A percentile compares a stretch with the other conserved stretches of the same genome.
phyloP scores from a whole-genome alignment of 1,139 yeast genomes.

The Diutina mesorugosa region DNA sequence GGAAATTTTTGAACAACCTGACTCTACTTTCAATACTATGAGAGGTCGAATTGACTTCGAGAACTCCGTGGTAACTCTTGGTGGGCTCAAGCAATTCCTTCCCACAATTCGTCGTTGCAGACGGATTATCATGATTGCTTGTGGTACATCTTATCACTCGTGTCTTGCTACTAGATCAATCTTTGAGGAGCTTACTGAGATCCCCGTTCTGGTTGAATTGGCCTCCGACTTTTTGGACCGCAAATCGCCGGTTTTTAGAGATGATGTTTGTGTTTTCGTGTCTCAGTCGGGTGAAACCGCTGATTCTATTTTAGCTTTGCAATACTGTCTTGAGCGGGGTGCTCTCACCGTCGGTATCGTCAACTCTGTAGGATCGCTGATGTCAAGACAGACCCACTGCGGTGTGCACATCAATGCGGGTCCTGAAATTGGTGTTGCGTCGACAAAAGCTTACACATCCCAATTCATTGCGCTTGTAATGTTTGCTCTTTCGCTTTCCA shows the following conservation, averaged over 20 bases:
- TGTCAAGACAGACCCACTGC: constrained; percentile 93
- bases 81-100: constrained; percentile 80
- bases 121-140: constrained; percentile 95
- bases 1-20: constrained; percentile 98
- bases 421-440: constrained; percentile 98
- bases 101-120: constrained; percentile 90
- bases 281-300: constrained; percentile 99
- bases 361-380: constrained; percentile 84
- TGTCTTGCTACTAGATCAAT: constrained; percentile 94
- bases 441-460: constrained; percentile 98
- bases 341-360: constrained; percentile 97
- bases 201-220: constrained; percentile 90
- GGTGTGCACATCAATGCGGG: constrained; percentile 99
- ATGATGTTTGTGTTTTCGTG: constrained; percentile 94
- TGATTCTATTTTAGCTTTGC: constrained; percentile 92
- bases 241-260: constrained; percentile 91
- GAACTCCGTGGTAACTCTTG: constrained; percentile 62
- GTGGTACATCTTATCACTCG: constrained; percentile 98
- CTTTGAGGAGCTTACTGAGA: constrained; percentile 92
- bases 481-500: constrained; percentile 90
- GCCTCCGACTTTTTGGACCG: constrained; percentile 97
- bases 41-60: constrained; percentile 97
- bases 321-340: constrained; percentile 93
- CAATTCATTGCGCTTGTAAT: constrained; percentile 95
- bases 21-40: constrained; percentile 96